Evolutionary conservation across 371 early-diverging fungal genomes (phyloP), one percentile per base, ranked within the genome.

Genomic region (Chytridium lagenaria): DNA sequence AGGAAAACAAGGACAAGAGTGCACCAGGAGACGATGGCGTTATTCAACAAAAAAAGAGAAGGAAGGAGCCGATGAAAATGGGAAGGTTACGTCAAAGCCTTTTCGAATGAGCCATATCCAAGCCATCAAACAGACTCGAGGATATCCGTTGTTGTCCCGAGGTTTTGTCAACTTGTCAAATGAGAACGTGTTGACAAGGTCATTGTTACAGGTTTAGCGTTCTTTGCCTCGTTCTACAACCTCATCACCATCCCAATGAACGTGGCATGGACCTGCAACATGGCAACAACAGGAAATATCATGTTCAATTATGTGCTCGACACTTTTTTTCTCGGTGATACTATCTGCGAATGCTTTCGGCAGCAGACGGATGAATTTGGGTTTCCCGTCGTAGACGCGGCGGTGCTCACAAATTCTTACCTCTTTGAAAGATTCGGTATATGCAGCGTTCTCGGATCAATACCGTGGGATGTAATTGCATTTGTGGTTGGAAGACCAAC

Each of bases 211-310:
- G 61, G 34, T 5, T 37, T 61, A 16, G 61, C 61, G 3, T 2
- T 61, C 19, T 61, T 61, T 34, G 61, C 61, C 12, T 61, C 61
- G 19, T 2, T 61, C 19, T 61, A 61, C 37, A 61, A 61, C 36
- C 61, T 61, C 61, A 61, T 61, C 16, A 33, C 61, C 7, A 61
- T 61, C 3, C 36, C 61, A 3, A 61, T 61, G 61, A 61, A 61
- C 36, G 36, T 61, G 30, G 61, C 61, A 2, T 61, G 61, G 61
- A 61, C 61, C 34, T 61, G 61, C 34, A 34, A 61, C 23, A 61
- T 61, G 61, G 61, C 61, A 23, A 61, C 61, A 7, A 30, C 36
- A 7, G 61, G 34, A 3, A 61, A 61, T 34, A 61, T 61, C 36
- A 10, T 34, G 19, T 34, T 61, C 7, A 61, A 61, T 23, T 61